Evolutionary conservation across 2,329 filamentous ascomycete species (phyloP), one percentile per base, ranked within the genome.

Genomic region (Cordyceps tenuipes): DNA sequence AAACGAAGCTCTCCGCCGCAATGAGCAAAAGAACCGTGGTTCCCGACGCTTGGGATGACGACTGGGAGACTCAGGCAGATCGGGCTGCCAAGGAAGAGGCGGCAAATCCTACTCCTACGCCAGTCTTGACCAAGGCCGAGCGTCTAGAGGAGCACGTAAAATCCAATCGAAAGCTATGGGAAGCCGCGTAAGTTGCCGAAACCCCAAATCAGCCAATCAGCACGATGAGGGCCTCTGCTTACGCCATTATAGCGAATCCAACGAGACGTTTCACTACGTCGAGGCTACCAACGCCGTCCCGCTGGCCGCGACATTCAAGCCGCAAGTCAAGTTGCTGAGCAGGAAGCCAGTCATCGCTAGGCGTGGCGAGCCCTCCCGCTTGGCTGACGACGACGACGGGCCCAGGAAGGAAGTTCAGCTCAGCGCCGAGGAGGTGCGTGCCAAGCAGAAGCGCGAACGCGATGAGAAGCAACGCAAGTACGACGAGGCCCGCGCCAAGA

Each of bases 381-480:
- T 81, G 55, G 74, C 77, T 34, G 81, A 82, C 31, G 81, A 82
- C 62, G 81, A 81, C 34, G 87, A 89, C 47, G 88, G 88, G 57
- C 73, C 76, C 53, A 74, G 77, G 58, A 85, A 83, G 69, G 82
- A 83, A 63, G 77, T 80, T 21, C 84, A 85, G 66, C 82, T 84
- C 48, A 88, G 84, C 0, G 82, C 87, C 3, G 89, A 93, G 67
- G 88, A 96, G 75, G 82, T 91, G 39, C 85, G 89, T 63, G 83
- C 85, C 26, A 88, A 88, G 68, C 89, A 92, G 57, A 85, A 91
- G 70, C 81, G 83, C 53, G 90, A 96, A 66, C 83, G 86, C 10
- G 91, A 95, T 69, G 91, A 96, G 75, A 96, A 94, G 76, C 89
- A 96, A 76, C 86, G 86, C 60, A 88, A 89, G 62, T 97, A 97